A percentile compares a stretch with the other conserved stretches of the same genome.
Conservation (phyloP, 768 basidiomycete genomes). For the Hortiboletus flavorubellus region DNA sequence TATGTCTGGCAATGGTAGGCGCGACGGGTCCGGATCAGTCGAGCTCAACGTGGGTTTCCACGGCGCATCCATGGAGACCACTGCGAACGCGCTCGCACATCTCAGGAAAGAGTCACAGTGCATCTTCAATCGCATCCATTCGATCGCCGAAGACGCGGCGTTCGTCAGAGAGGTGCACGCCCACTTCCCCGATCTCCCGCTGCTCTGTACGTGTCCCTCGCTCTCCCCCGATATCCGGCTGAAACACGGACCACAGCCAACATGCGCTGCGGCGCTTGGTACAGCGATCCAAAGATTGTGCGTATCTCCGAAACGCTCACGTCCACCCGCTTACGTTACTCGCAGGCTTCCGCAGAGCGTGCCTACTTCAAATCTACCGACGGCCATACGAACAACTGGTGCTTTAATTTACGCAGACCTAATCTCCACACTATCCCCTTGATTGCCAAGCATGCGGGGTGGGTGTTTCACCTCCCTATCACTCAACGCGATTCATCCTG, state of each 20-base stretch:
- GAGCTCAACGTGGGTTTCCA: too few species aligned
- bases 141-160: slow-evolving; percentile 69
- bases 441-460: slow-evolving; percentile 59
- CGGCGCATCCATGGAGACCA: background rate
- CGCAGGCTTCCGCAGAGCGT: slow-evolving; percentile 14
- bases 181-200: slow-evolving; percentile 47
- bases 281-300: slow-evolving; percentile 69
- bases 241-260: slow-evolving; percentile 58
- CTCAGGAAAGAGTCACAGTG: slow-evolving; percentile 70
- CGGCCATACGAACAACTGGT: slow-evolving; percentile 83
- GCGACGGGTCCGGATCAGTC: too few species aligned
- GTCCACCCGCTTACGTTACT: too few species aligned
- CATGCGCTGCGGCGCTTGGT: slow-evolving; percentile 93
- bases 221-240: background rate
- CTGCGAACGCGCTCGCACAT: slow-evolving; percentile 38
- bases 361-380: slow-evolving; percentile 95
- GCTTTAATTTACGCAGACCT: slow-evolving; percentile 77
- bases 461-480: background rate
- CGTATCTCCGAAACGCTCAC: slow-evolving; percentile 10
- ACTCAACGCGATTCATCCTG: background rate
- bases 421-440: slow-evolving; percentile 76
- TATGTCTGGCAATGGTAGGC: too few species aligned
- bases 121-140: slow-evolving; percentile 84
- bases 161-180: slow-evolving; percentile 61
- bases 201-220: slow-evolving; percentile 46